Conservation (phyloP, 352 stramenopile genomes). For the Phytophthora pisi region DNA sequence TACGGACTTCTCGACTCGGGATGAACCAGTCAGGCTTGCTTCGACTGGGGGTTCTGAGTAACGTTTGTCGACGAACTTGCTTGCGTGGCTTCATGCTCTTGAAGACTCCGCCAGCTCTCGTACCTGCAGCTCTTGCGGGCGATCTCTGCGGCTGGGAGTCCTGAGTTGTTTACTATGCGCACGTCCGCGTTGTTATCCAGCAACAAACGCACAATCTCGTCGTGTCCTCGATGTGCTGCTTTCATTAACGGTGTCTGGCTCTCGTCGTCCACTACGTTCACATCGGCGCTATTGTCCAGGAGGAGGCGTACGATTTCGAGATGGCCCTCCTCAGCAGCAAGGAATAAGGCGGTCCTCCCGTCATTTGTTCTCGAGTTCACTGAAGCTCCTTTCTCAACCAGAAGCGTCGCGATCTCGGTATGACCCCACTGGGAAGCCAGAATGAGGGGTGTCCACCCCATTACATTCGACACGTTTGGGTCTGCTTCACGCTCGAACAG, state of each 20-base stretch:
- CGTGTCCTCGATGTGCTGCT: constrained; percentile 12
- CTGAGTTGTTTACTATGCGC: not conserved
- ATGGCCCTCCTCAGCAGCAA: constrained; percentile 13
- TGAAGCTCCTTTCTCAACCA: constrained; percentile 6
- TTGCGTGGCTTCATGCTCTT: not conserved
- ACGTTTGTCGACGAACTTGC: not conserved
- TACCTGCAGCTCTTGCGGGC: constrained; percentile 13
- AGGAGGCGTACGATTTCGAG: constrained; percentile 15
- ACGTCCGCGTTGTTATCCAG: constrained; percentile 5
- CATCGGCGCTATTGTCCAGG: constrained; percentile 13
- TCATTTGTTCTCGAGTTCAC: not conserved
- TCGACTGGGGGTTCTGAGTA: not conserved
- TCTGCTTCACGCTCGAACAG: constrained; percentile 1
- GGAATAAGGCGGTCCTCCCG: not conserved
- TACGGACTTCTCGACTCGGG: constrained; percentile 12
- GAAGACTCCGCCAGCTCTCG: not conserved
- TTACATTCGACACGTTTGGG: not conserved
- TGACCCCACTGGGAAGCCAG: constrained; percentile 11
- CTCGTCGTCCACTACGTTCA: constrained; percentile 1
- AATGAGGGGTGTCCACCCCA: constrained; percentile 17
- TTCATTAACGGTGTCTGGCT: constrained; percentile 14
- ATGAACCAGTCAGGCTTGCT: constrained; percentile 18
- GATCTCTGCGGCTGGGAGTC: constrained; percentile 6
- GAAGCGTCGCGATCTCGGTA: constrained; percentile 12
- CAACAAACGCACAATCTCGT: constrained; percentile 18